phyloP scores from a whole-genome alignment of 2,329 filamentous ascomycete genomes.

The Setomelanomma holmii region DNA sequence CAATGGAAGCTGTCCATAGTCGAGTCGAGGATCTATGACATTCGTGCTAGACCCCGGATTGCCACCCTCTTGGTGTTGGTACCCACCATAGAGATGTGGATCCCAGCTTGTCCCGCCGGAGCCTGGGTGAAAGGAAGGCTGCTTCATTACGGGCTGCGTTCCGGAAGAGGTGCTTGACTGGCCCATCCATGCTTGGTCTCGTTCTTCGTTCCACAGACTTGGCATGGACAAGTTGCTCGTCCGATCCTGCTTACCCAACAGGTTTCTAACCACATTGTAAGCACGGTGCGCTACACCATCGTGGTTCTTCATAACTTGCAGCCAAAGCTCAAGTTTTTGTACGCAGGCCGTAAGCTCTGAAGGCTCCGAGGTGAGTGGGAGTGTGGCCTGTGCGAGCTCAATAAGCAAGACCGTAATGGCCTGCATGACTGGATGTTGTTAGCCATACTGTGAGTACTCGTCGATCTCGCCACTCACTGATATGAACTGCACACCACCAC shows the following conservation, averaged over 20 bases:
- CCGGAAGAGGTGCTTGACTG: background rate
- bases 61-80: no score
- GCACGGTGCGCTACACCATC: conserved; percentile 40
- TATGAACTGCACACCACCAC: conserved; percentile 50
- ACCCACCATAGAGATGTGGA: no score
- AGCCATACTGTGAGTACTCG: background rate
- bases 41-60: background rate
- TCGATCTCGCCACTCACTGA: conserved; percentile 7
- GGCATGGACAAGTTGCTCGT: background rate
- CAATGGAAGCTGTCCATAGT: background rate
- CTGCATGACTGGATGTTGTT: conserved; percentile 43
- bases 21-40: background rate
- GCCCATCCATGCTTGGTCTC: background rate
- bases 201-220: background rate
- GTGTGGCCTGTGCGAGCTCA: conserved; percentile 39
- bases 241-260: conserved; percentile 7
- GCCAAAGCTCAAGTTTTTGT: conserved; percentile 41
- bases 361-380: conserved; percentile 31
- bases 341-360: conserved; percentile 29
- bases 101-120: background rate
- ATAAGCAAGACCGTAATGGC: conserved; percentile 47
- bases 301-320: conserved; percentile 34
- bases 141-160: background rate
- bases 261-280: conserved; percentile 22
- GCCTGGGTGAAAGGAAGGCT: background rate